phyloP scores from a whole-genome alignment of 495 filamentous ascomycete genomes.

The Copromyces sp. region DNA sequence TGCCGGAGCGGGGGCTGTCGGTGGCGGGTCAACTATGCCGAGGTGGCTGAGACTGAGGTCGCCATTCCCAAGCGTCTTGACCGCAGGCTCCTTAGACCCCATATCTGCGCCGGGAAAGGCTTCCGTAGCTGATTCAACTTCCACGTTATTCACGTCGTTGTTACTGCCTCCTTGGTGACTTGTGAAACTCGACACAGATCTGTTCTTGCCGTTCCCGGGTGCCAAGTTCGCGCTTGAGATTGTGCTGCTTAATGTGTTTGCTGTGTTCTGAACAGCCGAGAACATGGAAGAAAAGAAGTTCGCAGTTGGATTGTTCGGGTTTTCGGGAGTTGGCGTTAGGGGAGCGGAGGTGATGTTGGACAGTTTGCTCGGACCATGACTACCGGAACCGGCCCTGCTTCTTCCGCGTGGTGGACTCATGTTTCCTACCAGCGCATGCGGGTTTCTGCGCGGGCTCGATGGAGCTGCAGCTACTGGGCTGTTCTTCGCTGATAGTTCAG shows the following conservation, averaged over 20 bases:
- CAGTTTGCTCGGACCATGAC: conserved; percentile 75
- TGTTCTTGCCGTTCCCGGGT: conserved; percentile 29
- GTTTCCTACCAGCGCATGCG: conserved; percentile 42
- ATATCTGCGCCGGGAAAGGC: conserved; percentile 25
- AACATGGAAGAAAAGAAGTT: conserved; percentile 94
- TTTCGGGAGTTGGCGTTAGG: conserved; percentile 60
- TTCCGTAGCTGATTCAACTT: conserved; percentile 35
- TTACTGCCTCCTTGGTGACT: conserved; percentile 15
- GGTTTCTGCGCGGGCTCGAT: conserved; percentile 23
- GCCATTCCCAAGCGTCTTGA: conserved; percentile 83
- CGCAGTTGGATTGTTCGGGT: conserved; percentile 27
- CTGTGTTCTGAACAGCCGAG: conserved; percentile 87
- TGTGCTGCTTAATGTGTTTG: conserved; percentile 71
- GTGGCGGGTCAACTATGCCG: conserved; percentile 50
- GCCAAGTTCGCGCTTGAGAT: conserved; percentile 53
- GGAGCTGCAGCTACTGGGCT: conserved; percentile 7
- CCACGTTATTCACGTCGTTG: conserved; percentile 31
- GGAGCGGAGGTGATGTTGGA: conserved; percentile 67
- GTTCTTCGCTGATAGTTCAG: neutral
- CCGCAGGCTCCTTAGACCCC: conserved; percentile 58
- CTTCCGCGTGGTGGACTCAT: conserved; percentile 55
- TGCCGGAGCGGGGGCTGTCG: conserved; percentile 30
- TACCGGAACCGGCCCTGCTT: conserved; percentile 49
- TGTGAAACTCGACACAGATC: conserved; percentile 17
- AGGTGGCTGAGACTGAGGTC: conserved; percentile 81